phyloP scores from a whole-genome alignment of 192 early-diverging fungal species.

The Podila minutissima region DNA sequence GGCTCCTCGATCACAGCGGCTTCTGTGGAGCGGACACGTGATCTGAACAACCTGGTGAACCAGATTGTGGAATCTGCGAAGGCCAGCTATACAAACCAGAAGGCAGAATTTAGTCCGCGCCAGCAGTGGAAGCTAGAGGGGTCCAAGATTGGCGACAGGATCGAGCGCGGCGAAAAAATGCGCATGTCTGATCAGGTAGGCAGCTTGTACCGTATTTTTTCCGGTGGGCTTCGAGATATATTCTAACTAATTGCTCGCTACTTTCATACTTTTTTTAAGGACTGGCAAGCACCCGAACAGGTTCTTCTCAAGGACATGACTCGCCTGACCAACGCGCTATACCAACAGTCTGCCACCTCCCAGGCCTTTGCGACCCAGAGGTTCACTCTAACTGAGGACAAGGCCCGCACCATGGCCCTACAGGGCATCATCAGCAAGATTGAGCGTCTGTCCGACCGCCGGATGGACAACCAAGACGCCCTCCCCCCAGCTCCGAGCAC shows the following conservation, averaged over 20 bases:
- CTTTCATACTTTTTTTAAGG: constrained; percentile 32
- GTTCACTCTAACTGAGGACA: constrained; percentile 52
- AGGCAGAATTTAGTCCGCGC: constrained; percentile 52
- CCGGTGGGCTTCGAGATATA: no score
- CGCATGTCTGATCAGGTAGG: constrained; percentile 60
- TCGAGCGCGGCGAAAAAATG: constrained; percentile 54
- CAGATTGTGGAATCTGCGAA: constrained; percentile 60
- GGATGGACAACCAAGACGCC: constrained; percentile 61
- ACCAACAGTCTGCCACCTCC: constrained; percentile 44
- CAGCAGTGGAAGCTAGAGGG: constrained; percentile 54
- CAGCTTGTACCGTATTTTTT: background rate
- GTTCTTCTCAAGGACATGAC: constrained; percentile 59
- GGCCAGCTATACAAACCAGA: constrained; percentile 55
- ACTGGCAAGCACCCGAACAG: constrained; percentile 60
- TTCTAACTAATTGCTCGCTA: no score
- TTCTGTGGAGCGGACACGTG: constrained; percentile 34
- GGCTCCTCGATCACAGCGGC: background rate
- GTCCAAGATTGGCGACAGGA: constrained; percentile 48
- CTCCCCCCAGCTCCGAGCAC: constrained; percentile 51
- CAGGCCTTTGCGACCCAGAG: constrained; percentile 54
- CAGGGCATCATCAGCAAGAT: constrained; percentile 57
- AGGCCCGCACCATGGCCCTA: constrained; percentile 57
- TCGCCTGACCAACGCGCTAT: constrained; percentile 53
- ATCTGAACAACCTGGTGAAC: constrained; percentile 55
- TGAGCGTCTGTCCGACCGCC: constrained; percentile 50